Evolutionary conservation across 345 rosid species (phyloP), one percentile per base, ranked within the genome.

Genomic region (Populus davidiana): DNA sequence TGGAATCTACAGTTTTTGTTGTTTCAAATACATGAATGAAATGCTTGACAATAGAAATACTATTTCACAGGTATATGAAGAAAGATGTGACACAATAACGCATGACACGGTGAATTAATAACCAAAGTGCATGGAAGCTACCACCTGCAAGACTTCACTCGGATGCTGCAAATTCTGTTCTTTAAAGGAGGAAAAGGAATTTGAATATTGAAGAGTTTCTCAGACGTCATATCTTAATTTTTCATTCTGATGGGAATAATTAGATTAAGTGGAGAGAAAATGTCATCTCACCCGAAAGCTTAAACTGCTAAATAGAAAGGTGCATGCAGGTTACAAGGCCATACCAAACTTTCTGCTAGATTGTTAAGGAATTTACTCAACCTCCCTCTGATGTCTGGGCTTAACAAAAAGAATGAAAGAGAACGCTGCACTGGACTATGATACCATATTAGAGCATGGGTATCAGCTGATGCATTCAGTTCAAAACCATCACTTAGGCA

Each of bases 1-100:
- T 18, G 88, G 79, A 70, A 84, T 77, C 97, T 94, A 92, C 88
- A 76, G 73, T 38, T 71, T 66, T 36, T 72, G 68, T 62, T 31
- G 20, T 59, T 70, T 79, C 50, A 81, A 49, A 10, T 77, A 76
- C 64, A 71, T 54, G 23, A 54, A 54, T 0, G 61, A 20, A 21
- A 54, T 20, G n/a, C 21, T 54, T 54, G 61, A 20, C 23, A 54
- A 54, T 54, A 20, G 11, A 54, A 54, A 54, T 20, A 20, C 23
- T 7, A 54, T 54, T 7, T 21, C 61, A 54, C n/a, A 52, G 23
- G 23, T 52, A 52, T 20, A 52, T 52, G 61, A 52, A 52, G 61
- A 52, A 54, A 54, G 4, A 52, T 52, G 23, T 47, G 50, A 47
- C 50, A 47, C 50, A 47, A 47, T 47, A 47, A 47, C 5, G 18